These are phyloP conservation scores for Colletotrichum melonis DNA, from an alignment of 2,329 filamentous ascomycete species.

Conservation along the genomic window DNA sequence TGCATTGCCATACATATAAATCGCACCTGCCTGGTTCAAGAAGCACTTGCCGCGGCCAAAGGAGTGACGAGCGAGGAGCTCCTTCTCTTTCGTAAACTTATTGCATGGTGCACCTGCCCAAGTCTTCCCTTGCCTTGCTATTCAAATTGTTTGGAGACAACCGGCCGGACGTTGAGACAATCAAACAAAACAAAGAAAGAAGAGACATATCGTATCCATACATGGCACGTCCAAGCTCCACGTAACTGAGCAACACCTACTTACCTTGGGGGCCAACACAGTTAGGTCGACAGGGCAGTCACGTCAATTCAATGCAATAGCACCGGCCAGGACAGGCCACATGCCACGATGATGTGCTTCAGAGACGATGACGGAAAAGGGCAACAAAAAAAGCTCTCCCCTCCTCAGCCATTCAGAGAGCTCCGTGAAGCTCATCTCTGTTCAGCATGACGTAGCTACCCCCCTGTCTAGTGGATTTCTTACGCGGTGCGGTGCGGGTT, in stretches of 20 bases:
- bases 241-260: not conserved
- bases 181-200: not conserved
- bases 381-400: constrained; percentile 8
- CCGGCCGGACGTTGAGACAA: not conserved
- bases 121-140: not conserved
- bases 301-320: constrained; percentile 33
- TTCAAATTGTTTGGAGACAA: not conserved
- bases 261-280: too few relatives aligned
- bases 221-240: not conserved
- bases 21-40: not conserved
- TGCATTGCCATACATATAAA: not conserved
- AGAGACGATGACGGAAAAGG: constrained; percentile 30
- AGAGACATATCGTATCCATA: not conserved
- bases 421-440: constrained; percentile 29
- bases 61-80: not conserved
- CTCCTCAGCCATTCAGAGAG: constrained; percentile 34
- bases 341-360: constrained; percentile 34
- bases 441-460: constrained; percentile 34
- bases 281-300: not conserved
- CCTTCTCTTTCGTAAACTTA: not conserved
- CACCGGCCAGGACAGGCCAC: constrained; percentile 12
- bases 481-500: not conserved
- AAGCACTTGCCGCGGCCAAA: not conserved
- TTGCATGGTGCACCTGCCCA: not conserved
- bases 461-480: constrained; percentile 21